These are phyloP conservation scores for Glycine latifolia DNA, from an alignment of 306 rosid species.

Conservation along the genomic window DNA sequence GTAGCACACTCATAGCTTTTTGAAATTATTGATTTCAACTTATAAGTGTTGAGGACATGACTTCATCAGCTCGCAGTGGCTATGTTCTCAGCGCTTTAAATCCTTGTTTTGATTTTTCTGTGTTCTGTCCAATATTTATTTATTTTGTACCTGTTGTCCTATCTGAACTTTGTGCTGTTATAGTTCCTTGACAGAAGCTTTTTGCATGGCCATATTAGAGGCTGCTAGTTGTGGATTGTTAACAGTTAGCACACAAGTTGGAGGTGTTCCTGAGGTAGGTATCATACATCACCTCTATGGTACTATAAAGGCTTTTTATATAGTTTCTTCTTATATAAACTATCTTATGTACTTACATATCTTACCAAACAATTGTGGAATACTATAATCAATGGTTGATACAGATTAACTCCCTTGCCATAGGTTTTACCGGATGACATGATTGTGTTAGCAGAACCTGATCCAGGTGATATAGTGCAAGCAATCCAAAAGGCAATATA, in stretches of 20 bases:
- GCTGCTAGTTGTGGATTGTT: slow-evolving; percentile 93
- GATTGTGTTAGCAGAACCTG: slow-evolving; percentile 81
- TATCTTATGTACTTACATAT: background rate
- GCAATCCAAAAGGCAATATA: slow-evolving; percentile 73
- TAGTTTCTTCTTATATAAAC: background rate
- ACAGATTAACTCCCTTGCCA: slow-evolving; percentile 29
- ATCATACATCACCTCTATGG: slow-evolving; percentile 16
- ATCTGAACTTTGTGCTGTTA: slow-evolving; percentile 12
- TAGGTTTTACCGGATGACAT: slow-evolving; percentile 89
- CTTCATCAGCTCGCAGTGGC: slow-evolving; percentile 23
- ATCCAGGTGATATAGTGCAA: slow-evolving; percentile 75
- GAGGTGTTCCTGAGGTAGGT: slow-evolving; percentile 89
- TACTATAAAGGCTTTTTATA: slow-evolving; percentile 1
- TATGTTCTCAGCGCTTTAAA: slow-evolving; percentile 10
- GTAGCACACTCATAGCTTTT: background rate
- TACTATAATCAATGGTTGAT: slow-evolving; percentile 7
- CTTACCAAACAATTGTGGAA: background rate
- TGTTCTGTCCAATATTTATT: slow-evolving; percentile 11
- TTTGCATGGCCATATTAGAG: slow-evolving; percentile 91
- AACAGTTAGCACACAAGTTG: slow-evolving; percentile 88
- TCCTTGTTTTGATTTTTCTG: slow-evolving; percentile 12
- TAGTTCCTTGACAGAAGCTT: slow-evolving; percentile 91
- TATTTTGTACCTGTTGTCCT: background rate
- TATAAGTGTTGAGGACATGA: background rate
- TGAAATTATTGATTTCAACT: slow-evolving; percentile 25